These are phyloP conservation scores for Craterostigma plantagineum DNA, from an alignment of 257 asterid genomes.

Conservation along the genomic window DNA sequence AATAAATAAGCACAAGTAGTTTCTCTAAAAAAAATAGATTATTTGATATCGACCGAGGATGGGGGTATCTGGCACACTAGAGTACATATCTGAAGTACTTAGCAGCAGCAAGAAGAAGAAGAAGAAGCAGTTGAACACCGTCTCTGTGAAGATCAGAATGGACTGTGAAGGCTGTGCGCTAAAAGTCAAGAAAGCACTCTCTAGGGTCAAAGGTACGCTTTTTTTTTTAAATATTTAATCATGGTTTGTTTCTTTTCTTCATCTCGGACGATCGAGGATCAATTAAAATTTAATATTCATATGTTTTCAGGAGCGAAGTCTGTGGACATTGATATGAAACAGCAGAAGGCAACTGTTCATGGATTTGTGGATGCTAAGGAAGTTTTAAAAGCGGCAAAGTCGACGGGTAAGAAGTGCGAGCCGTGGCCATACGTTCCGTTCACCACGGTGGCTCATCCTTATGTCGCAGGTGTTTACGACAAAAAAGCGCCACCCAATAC, in stretches of 20 bases:
- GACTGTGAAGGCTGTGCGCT: conserved; percentile 83
- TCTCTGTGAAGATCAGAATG: conserved; percentile 58
- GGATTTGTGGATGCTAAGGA: conserved; percentile 69
- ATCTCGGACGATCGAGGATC: no score
- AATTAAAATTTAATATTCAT: no score
- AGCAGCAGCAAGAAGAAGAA: conserved; percentile 33
- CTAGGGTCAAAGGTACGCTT: conserved; percentile 43
- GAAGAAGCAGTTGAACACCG: conserved; percentile 48
- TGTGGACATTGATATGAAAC: conserved; percentile 66
- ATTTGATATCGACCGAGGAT: conserved; percentile 7
- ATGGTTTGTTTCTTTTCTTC: no score
- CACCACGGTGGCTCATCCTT: conserved; percentile 61
- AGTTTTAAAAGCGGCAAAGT: conserved; percentile 51
- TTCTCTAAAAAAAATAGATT: no score
- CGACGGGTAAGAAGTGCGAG: conserved; percentile 53
- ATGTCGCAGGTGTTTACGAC: conserved; percentile 67
- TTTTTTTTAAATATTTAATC: no score
- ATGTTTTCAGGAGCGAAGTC: conserved; percentile 42
- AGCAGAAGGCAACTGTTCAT: conserved; percentile 67
- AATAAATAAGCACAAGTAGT: no score
- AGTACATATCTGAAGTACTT: conserved; percentile 45
- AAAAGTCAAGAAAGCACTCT: conserved; percentile 42
- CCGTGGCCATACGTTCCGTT: conserved; percentile 82
- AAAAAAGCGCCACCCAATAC: conserved; percentile 70
- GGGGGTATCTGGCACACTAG: conserved; percentile 74